Evolutionary conservation across 2,329 filamentous ascomycete species (phyloP).

Genomic region (Chaetomiaceae sp.): DNA sequence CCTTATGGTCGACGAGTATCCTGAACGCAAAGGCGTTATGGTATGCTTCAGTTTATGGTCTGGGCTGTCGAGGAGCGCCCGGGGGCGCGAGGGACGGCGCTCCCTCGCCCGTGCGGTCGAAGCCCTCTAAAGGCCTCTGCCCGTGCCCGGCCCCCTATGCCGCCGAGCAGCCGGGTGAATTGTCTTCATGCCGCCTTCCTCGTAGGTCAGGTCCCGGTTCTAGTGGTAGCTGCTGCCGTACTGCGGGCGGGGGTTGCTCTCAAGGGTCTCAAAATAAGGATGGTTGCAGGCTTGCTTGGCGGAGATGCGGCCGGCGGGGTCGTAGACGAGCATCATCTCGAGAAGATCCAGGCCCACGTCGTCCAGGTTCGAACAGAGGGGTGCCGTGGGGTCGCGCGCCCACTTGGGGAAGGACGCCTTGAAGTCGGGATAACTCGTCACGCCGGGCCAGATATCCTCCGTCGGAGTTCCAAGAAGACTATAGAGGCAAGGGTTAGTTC

Average conservation of each 20-base stretch:
- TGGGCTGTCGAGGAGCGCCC: background rate
- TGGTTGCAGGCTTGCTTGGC: constrained; percentile 83
- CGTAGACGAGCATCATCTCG: constrained; percentile 70
- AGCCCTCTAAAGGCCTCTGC: background rate
- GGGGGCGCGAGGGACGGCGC: background rate
- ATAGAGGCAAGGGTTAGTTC: background rate
- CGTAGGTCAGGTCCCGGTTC: constrained; percentile 7
- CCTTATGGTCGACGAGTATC: constrained; percentile 23
- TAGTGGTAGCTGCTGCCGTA: constrained; percentile 33
- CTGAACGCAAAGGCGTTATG: constrained; percentile 24
- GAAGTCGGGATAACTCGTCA: constrained; percentile 85
- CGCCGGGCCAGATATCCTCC: constrained; percentile 76
- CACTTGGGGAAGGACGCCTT: constrained; percentile 86
- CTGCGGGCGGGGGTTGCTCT: constrained; percentile 39
- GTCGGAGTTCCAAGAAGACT: constrained; percentile 73
- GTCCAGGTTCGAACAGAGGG: constrained; percentile 67
- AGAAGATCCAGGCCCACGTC: constrained; percentile 63
- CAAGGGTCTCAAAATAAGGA: constrained; percentile 66
- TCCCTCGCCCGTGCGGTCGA: background rate
- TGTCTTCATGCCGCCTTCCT: constrained; percentile 2
- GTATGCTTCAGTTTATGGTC: constrained; percentile 17
- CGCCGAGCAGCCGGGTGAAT: constrained; percentile 1
- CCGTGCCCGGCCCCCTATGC: background rate
- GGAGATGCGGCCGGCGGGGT: constrained; percentile 77
- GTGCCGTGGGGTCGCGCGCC: constrained; percentile 60